These are phyloP conservation scores for Ophiosphaerella narmari DNA, from an alignment of 2,329 filamentous ascomycete genomes.

Conservation along the genomic window DNA sequence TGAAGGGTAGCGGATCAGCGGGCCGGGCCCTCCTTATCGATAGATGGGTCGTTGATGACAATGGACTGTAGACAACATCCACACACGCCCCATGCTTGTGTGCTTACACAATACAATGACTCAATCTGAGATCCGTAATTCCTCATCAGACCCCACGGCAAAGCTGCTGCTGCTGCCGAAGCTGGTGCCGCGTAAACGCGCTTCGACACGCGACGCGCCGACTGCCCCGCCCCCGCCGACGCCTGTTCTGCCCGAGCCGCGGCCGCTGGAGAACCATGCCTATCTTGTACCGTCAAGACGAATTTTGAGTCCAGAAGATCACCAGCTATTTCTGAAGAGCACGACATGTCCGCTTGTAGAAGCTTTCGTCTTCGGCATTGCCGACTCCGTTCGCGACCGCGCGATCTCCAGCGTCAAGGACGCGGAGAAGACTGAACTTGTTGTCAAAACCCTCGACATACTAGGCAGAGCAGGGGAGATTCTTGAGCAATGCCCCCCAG, in stretches of 20 bases:
- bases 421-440: constrained; percentile 62
- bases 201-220: constrained; percentile 24
- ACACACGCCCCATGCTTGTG: neutral
- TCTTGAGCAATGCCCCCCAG: constrained; percentile 72
- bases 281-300: constrained; percentile 74
- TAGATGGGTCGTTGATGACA: neutral
- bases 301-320: constrained; percentile 81
- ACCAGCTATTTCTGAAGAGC: constrained; percentile 79
- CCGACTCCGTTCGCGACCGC: constrained; percentile 76
- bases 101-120: constrained; percentile 16
- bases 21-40: neutral
- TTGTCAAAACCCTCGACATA: constrained; percentile 69
- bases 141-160: constrained; percentile 25
- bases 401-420: constrained; percentile 66
- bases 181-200: constrained; percentile 42
- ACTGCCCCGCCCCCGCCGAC: constrained; percentile 71
- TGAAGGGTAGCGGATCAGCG: neutral
- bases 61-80: neutral
- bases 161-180: constrained; percentile 39
- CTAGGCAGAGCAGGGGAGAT: constrained; percentile 71
- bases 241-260: constrained; percentile 71
- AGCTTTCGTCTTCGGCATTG: constrained; percentile 83
- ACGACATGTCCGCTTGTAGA: constrained; percentile 75
- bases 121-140: constrained; percentile 6
- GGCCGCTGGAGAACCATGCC: constrained; percentile 61